A percentile compares a stretch with the other conserved stretches of the same genome.
Conservation (phyloP, 2,329 filamentous ascomycete genomes). For the Allantophomopsis cytisporea region DNA sequence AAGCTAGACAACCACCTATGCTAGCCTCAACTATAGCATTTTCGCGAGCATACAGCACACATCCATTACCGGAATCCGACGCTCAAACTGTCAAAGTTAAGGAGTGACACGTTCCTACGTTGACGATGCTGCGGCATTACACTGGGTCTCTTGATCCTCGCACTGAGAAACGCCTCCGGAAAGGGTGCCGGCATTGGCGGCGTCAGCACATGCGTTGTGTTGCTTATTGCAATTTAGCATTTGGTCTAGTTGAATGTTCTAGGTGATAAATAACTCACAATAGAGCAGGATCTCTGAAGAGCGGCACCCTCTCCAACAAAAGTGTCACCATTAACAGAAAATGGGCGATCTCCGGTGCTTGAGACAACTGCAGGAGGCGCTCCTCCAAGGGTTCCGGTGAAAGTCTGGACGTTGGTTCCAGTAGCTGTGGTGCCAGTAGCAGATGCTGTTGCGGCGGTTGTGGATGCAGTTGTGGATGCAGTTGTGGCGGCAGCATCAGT, state of each 20-base stretch:
- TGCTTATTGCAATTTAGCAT: conserved; percentile 18
- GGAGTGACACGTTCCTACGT: conserved; percentile 10
- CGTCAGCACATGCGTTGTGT: conserved; percentile 44
- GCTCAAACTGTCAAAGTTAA: too few species aligned
- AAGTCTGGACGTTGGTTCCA: conserved; percentile 23
- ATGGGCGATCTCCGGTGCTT: conserved; percentile 36
- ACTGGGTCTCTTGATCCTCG: conserved; percentile 34
- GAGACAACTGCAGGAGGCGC: conserved; percentile 33
- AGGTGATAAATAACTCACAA: conserved; percentile 11
- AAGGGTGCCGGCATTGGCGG: conserved; percentile 34
- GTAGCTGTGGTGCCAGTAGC: neutral
- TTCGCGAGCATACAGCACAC: too few species aligned
- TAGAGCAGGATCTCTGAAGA: conserved; percentile 44
- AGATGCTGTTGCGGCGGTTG: conserved; percentile 25
- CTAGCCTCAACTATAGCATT: too few species aligned
- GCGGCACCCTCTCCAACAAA: conserved; percentile 43
- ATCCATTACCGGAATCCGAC: too few species aligned
- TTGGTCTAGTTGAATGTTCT: too few species aligned
- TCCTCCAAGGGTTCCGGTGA: conserved; percentile 34
- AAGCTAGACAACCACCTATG: too few species aligned
- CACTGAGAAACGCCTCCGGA: conserved; percentile 34
- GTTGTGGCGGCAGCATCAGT: conserved; percentile 26
- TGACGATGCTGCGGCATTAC: conserved; percentile 17
- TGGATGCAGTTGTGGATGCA: conserved; percentile 35
- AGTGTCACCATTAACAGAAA: conserved; percentile 39